Percentiles rank a stretch among this genome's conserved stretches.
Evolutionary conservation across 2,329 filamentous ascomycete genomes (phyloP).

Genomic region (Harringtonia aguacate): DNA sequence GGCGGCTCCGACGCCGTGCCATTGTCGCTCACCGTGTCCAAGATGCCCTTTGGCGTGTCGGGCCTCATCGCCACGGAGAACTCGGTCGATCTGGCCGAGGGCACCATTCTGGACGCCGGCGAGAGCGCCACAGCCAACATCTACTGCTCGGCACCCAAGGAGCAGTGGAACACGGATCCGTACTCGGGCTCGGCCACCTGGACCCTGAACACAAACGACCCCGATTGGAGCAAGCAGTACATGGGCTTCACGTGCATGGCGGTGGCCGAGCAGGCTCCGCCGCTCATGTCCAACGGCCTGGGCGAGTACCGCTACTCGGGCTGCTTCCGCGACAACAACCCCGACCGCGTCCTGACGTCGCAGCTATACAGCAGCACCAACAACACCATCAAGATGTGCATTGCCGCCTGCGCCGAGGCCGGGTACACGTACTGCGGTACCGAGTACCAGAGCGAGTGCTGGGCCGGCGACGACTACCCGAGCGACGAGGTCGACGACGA

Average conservation of each 20-base stretch:
- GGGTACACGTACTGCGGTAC: constrained; percentile 34
- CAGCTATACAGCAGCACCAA: constrained; percentile 28
- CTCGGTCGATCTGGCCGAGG: constrained; percentile 46
- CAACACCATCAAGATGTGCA: constrained; percentile 34
- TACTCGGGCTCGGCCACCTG: constrained; percentile 37
- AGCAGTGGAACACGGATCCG: constrained; percentile 43
- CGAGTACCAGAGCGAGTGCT: constrained; percentile 41
- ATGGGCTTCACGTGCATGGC: constrained; percentile 42
- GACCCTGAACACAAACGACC: constrained; percentile 48
- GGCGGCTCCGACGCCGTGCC: constrained; percentile 36
- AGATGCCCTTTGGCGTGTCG: constrained; percentile 45
- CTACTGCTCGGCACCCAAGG: constrained; percentile 44
- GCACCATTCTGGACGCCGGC: constrained; percentile 36
- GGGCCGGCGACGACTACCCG: constrained; percentile 40
- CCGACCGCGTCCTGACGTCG: constrained; percentile 35
- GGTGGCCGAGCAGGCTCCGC: constrained; percentile 40
- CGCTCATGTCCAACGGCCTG: constrained; percentile 29
- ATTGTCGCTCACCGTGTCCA: constrained; percentile 47
- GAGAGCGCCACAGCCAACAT: constrained; percentile 40
- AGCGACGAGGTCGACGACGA: constrained; percentile 27
- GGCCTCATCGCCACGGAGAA: constrained; percentile 44
- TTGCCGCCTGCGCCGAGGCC: constrained; percentile 26
- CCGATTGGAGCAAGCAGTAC: constrained; percentile 37
- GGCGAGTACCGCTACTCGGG: constrained; percentile 42
- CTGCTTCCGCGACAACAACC: constrained; percentile 46